A percentile compares a stretch with the other conserved stretches of the same genome.
phyloP scores from a whole-genome alignment of 306 rosid species.

The Adenanthera pavonina region DNA sequence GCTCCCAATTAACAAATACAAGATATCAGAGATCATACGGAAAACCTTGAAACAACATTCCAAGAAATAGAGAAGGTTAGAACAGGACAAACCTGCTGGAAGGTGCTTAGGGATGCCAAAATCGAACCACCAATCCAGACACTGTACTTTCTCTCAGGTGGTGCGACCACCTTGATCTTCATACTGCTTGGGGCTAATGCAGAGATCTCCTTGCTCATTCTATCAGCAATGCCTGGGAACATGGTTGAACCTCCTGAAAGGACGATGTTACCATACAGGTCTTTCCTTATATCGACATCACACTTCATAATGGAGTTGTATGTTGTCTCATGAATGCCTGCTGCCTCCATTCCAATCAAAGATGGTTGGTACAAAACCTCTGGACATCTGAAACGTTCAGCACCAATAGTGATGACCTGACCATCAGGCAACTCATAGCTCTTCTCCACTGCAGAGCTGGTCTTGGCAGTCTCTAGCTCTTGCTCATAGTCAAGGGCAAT shows the following conservation, averaged over 20 bases:
- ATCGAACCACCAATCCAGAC: slow-evolving; percentile 70
- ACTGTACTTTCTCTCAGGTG: slow-evolving; percentile 65
- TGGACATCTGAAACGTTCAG: slow-evolving; percentile 66
- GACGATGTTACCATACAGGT: slow-evolving; percentile 61
- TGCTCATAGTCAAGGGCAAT: slow-evolving; percentile 66
- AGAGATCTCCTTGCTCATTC: slow-evolving; percentile 66
- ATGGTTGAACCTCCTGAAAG: slow-evolving; percentile 63
- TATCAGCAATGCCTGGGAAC: slow-evolving; percentile 64
- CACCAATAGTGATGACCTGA: slow-evolving; percentile 60
- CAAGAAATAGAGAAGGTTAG: background rate
- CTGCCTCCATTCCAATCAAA: slow-evolving; percentile 60
- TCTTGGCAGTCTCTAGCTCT: slow-evolving; percentile 62
- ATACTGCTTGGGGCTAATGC: slow-evolving; percentile 63
- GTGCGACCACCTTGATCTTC: slow-evolving; percentile 67
- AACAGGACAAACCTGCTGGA: slow-evolving; percentile 52
- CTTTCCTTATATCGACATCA: slow-evolving; percentile 62
- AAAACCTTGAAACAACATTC: slow-evolving; percentile 11
- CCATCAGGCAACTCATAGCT: slow-evolving; percentile 68
- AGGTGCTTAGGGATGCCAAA: slow-evolving; percentile 59
- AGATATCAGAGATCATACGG: slow-evolving; percentile 23
- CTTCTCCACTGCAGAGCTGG: slow-evolving; percentile 61
- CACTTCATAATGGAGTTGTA: slow-evolving; percentile 67
- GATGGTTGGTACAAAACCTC: slow-evolving; percentile 70
- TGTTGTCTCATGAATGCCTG: slow-evolving; percentile 66
- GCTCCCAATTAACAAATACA: slow-evolving; percentile 18